Percentiles rank a stretch among this genome's conserved stretches.
These are phyloP conservation scores for Kwoniella shandongensis DNA, from an alignment of 768 basidiomycete species.

Conservation along the genomic window DNA sequence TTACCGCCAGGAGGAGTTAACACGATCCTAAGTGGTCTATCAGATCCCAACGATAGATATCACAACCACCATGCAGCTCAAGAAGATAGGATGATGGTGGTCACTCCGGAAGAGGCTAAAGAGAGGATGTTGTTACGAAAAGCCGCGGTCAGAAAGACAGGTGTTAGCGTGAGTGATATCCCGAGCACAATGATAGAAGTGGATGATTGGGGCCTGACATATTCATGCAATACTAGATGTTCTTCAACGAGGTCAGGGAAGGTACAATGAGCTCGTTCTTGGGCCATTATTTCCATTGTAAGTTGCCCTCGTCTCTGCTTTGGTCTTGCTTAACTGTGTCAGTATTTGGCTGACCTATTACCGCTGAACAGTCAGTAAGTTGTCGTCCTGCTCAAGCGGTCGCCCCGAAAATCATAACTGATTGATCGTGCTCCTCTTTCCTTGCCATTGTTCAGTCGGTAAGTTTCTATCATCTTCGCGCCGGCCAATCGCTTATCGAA, in stretches of 20 bases:
- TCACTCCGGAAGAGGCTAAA: slow-evolving; percentile 17
- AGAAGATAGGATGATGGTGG: slow-evolving; percentile 19
- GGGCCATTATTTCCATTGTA: slow-evolving; percentile 32
- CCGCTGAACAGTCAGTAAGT: slow-evolving; percentile 2
- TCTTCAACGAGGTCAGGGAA: slow-evolving; percentile 20
- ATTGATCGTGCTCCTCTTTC: neutral
- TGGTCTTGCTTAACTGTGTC: neutral
- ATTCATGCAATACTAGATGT: slow-evolving; percentile 12
- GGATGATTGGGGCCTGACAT: neutral
- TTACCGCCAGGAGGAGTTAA: slow-evolving; percentile 6
- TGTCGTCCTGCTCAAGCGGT: too few relatives aligned
- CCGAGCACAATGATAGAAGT: too few relatives aligned
- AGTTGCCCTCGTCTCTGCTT: slow-evolving; percentile 6
- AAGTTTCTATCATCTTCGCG: neutral
- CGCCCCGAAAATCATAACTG: too few relatives aligned
- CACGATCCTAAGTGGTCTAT: slow-evolving; percentile 10
- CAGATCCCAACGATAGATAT: slow-evolving; percentile 7
- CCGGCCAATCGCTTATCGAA: neutral
- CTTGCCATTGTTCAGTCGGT: neutral
- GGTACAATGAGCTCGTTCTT: slow-evolving; percentile 18
- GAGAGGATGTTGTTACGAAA: slow-evolving; percentile 14
- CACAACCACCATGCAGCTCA: slow-evolving; percentile 11
- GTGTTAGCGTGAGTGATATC: slow-evolving; percentile 15
- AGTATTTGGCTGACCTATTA: neutral
- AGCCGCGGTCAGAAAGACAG: slow-evolving; percentile 18